Base-by-base conservation (phyloP, 331 rosid species). In the Ulmus americana region DNA sequence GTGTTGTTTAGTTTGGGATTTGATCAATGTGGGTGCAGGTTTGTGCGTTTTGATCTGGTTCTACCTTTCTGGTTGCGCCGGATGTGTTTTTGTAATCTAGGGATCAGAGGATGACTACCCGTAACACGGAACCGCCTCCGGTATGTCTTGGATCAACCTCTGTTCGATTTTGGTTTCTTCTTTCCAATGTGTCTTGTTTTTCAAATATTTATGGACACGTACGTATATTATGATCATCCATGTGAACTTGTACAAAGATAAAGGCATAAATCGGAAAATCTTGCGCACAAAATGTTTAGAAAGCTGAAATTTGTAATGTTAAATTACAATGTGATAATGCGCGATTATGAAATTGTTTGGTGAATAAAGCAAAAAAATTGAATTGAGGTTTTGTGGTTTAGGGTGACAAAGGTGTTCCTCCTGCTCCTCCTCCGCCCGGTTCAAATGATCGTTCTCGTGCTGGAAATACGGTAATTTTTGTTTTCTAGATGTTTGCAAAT, bases 41-140 rank as follows among this genome's bases (percentile, higher is more conserved):
- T 55, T 71, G 61, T 63, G 65, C 71, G 35, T 28, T 28, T 28
- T 28, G 35, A 28, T 28, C 4, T 28, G 35, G 35, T 28, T 28
- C 35, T 28, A 28, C 35, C 72, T 74, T 75, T 76, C 71, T 71
- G 70, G 55, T 54, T 72, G 65, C 85, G n/a, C 60, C 41, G 56
- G 56, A 67, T 72, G 72, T 73, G 77, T 57, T 84, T 83, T 79
- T 73, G 70, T 81, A 84, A 81, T 77, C 86, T 76, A 65, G 78
- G 74, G 74, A 72, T 84, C 84, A 74, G 79, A 77, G 82, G 75
- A 94, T 94, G 99, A 69, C 79, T 67, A 83, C 75, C 76, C 83
- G 83, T 66, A 87, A 10, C 71, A 74, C 84, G 0, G 92, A 94
- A 7, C 68, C 73, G 42, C 71, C 73, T 51, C 71, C 81, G 95